These are phyloP conservation scores for Stephania japonica DNA, from an alignment of 164 flowering plant genomes.

Conservation along the genomic window DNA sequence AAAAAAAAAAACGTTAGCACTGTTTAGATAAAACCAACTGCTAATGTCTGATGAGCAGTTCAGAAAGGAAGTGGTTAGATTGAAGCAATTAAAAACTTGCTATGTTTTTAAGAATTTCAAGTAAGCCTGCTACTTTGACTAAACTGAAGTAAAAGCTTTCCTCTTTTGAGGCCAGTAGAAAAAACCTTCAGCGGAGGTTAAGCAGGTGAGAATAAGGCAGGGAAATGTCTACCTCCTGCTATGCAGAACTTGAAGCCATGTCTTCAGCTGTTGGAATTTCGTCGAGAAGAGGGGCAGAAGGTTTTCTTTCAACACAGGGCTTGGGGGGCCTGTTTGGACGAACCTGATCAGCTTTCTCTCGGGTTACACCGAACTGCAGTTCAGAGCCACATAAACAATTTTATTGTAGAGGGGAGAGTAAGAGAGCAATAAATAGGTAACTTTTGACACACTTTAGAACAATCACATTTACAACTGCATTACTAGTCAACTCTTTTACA, in stretches of 20 bases:
- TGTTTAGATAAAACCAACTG: neutral
- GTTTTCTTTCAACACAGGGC: conserved; percentile 40
- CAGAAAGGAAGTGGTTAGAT: neutral
- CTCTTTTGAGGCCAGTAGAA: neutral
- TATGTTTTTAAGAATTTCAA: neutral
- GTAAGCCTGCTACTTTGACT: neutral
- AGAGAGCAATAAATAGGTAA: neutral
- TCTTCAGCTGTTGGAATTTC: conserved; percentile 29
- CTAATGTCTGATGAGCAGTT: neutral
- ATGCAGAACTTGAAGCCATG: conserved; percentile 51
- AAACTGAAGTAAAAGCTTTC: neutral
- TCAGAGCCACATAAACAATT: neutral
- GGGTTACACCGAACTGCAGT: conserved; percentile 51
- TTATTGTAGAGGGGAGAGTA: neutral
- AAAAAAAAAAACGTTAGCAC: neutral
- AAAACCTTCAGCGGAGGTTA: neutral
- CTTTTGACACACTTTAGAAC: neutral
- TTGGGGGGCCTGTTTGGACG: conserved; percentile 54
- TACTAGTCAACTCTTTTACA: too few species aligned
- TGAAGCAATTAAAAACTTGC: neutral
- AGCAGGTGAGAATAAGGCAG: neutral
- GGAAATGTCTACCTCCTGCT: conserved; percentile 6
- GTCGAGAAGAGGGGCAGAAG: conserved; percentile 13
- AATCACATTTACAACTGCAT: conserved; percentile 3
- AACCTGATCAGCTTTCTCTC: conserved; percentile 41